Evolutionary conservation across 2,329 filamentous ascomycete species (phyloP).

Genomic region (Ceratocystis colombiana): DNA sequence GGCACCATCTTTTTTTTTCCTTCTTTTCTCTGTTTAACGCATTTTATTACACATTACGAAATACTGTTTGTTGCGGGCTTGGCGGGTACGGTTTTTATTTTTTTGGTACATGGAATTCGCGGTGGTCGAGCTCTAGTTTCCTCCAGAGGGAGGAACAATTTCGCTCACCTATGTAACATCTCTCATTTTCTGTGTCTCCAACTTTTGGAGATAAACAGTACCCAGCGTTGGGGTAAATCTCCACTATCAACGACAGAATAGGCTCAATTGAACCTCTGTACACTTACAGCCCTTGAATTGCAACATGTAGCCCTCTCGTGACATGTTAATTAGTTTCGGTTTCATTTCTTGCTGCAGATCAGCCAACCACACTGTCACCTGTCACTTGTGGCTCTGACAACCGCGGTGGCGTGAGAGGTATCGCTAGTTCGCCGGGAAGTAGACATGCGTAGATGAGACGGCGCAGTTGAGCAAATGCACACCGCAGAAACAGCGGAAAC

Average conservation of each 20-base stretch:
- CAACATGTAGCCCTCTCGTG: neutral
- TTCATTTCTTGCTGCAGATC: neutral
- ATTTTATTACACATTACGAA: slow-evolving; percentile 2
- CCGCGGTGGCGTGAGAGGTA: neutral
- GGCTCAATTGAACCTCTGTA: slow-evolving; percentile 15
- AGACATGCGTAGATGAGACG: neutral
- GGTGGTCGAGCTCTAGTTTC: neutral
- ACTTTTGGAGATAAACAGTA: neutral
- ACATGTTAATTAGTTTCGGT: neutral
- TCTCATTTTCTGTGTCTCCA: neutral
- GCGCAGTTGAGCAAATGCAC: neutral
- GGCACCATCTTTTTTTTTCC: slow-evolving; percentile 10
- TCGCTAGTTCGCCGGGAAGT: neutral
- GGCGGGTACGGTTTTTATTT: slow-evolving; percentile 6
- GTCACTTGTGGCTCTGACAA: neutral
- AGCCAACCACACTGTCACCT: neutral
- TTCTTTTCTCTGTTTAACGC: neutral
- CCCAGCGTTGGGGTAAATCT: neutral
- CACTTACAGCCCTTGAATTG: neutral
- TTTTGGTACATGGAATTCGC: neutral
- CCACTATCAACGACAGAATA: slow-evolving; percentile 12
- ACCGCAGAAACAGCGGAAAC: neutral
- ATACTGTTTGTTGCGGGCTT: slow-evolving; percentile 4
- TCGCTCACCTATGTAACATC: neutral
- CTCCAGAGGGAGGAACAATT: neutral